Percentiles rank a stretch among this genome's conserved stretches.
phyloP scores from a whole-genome alignment of 2,329 filamentous ascomycete genomes.

The Paecilomyces variotii region DNA sequence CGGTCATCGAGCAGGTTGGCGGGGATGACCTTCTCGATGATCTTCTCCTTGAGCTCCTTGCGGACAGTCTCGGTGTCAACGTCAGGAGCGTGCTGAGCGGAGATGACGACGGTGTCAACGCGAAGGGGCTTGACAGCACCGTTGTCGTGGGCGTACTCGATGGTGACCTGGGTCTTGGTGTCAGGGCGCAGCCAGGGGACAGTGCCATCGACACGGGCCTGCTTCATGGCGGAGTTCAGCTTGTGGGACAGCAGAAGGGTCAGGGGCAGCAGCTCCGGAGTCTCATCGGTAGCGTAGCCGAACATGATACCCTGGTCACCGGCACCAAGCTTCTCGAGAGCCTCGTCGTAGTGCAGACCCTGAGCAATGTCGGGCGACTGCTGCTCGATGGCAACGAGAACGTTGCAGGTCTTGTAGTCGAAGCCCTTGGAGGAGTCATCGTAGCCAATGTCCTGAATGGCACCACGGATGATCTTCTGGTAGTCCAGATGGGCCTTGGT shows the following conservation, averaged over 20 bases:
- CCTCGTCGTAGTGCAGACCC: constrained; percentile 96
- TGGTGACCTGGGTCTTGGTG: constrained; percentile 99
- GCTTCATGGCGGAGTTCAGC: constrained; percentile 91
- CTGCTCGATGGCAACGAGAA: constrained; percentile 97
- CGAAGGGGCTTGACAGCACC: constrained; percentile 82
- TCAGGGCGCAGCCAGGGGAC: constrained; percentile 94
- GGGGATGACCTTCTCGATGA: constrained; percentile 91
- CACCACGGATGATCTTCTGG: constrained; percentile 89
- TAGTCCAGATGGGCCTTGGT: constrained; percentile 95
- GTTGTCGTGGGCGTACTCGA: constrained; percentile 96
- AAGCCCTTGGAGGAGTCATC: constrained; percentile 96
- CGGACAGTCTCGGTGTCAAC: constrained; percentile 88
- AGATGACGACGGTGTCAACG: constrained; percentile 95
- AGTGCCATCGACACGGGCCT: constrained; percentile 76
- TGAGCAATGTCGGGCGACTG: constrained; percentile 98
- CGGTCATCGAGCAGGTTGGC: constrained; percentile 84
- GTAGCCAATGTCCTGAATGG: constrained; percentile 98
- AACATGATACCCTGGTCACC: constrained; percentile 99
- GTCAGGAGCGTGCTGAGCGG: constrained; percentile 82
- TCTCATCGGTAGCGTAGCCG: constrained; percentile 98
- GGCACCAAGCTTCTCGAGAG: constrained; percentile 92
- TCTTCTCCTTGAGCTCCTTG: constrained; percentile 94
- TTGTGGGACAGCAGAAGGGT: constrained; percentile 92
- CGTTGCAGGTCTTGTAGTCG: constrained; percentile 99
- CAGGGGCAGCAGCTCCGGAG: constrained; percentile 90